phyloP scores from a whole-genome alignment of 164 flowering plant genomes.

The Annona cherimola region DNA sequence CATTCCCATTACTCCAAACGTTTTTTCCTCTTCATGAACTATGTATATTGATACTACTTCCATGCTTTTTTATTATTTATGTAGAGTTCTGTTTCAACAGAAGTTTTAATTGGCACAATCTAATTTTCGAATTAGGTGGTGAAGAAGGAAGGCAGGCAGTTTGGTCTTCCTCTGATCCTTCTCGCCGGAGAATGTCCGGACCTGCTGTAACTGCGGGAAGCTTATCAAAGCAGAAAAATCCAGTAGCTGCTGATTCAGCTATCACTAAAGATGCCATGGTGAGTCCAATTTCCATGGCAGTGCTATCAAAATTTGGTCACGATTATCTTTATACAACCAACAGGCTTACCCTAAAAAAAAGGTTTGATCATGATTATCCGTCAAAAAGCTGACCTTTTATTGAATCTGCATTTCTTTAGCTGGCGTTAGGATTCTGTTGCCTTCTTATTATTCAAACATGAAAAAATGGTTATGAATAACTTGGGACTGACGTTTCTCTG shows the following conservation, averaged over 20 bases:
- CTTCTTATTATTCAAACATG: neutral
- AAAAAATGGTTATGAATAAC: neutral
- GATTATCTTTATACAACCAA: too few relatives aligned
- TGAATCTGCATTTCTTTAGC: neutral
- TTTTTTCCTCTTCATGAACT: neutral
- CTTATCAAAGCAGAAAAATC: slow-evolving; percentile 63
- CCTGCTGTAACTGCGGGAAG: slow-evolving; percentile 45
- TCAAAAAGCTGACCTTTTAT: neutral
- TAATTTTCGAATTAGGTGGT: slow-evolving; percentile 30
- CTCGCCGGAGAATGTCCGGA: slow-evolving; percentile 58
- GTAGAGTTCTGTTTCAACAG: neutral
- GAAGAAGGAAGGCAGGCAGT: slow-evolving; percentile 56
- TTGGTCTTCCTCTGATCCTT: slow-evolving; percentile 45
- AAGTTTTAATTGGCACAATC: neutral
- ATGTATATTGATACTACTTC: neutral
- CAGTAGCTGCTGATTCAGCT: slow-evolving; percentile 50
- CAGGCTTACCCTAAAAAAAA: too few relatives aligned
- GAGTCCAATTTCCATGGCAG: slow-evolving; percentile 8
- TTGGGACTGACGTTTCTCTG: neutral
- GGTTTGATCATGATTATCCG: neutral
- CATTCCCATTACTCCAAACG: neutral
- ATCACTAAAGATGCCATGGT: slow-evolving; percentile 58
- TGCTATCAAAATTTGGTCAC: neutral
- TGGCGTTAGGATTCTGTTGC: neutral
- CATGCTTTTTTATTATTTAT: neutral